Conservation (phyloP, 225 moss, liverwort and hornwort genomes). For the Antitrichia curtipendula region DNA sequence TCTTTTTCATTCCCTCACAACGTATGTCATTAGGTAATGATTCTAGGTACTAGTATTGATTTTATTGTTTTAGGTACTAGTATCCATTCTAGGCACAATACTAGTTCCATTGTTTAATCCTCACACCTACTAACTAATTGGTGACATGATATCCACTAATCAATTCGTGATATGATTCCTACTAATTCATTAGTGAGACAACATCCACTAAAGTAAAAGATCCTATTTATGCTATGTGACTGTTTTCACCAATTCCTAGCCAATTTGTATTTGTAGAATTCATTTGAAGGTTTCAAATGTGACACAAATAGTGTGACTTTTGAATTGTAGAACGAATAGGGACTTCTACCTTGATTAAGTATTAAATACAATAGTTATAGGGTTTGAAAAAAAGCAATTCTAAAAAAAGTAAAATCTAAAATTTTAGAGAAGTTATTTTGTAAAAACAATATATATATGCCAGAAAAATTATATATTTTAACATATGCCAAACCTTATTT, state of each 20-base stretch:
- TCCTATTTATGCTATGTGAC: too few species aligned
- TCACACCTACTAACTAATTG: not conserved
- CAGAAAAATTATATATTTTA: not conserved
- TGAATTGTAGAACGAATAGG: fast-evolving
- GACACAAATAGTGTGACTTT: fast-evolving
- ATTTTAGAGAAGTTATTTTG: not conserved
- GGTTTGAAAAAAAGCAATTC: fast-evolving
- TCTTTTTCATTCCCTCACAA: not conserved
- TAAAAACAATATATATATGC: too few species aligned
- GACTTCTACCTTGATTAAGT: too few species aligned
- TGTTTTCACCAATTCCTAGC: not conserved
- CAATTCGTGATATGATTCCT: too few species aligned
- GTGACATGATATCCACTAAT: not conserved
- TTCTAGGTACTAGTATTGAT: not conserved
- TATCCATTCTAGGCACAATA: fast-evolving
- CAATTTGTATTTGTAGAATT: not conserved
- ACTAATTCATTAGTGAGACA: not conserved
- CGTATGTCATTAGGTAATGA: fast-evolving
- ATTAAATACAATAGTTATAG: fast-evolving
- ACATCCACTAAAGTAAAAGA: not conserved
- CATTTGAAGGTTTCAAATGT: not conserved
- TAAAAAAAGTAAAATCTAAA: too few species aligned
- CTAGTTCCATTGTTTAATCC: fast-evolving
- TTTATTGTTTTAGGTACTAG: too few species aligned
- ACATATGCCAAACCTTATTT: not conserved